Evolutionary conservation across 2,329 filamentous ascomycete genomes (phyloP).

Genomic region (Neofusicoccum ribis): DNA sequence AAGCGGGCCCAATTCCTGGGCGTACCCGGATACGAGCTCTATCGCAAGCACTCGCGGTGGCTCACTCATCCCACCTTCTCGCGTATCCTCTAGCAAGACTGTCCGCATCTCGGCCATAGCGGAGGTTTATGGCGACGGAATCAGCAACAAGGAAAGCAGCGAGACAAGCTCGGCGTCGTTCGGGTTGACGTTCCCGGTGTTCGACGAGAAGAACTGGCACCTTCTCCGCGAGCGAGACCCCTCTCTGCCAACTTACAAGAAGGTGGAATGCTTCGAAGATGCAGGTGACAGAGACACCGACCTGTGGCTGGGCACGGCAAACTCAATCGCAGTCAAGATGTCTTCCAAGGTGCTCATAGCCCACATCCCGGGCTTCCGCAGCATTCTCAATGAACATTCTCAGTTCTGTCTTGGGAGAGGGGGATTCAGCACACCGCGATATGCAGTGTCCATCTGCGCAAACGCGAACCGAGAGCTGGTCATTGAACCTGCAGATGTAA

Average conservation of each 20-base stretch:
- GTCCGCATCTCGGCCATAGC: no score
- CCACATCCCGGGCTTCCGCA: not conserved
- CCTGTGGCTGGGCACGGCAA: not conserved
- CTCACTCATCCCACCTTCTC: not conserved
- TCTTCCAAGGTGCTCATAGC: not conserved
- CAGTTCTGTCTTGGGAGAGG: not conserved
- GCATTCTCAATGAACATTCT: not conserved
- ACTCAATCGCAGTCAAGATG: not conserved
- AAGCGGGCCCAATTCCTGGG: no score
- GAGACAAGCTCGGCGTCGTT: not conserved
- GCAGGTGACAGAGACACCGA: not conserved
- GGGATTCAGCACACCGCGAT: not conserved
- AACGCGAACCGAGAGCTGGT: not conserved
- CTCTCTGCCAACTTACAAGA: not conserved
- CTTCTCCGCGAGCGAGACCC: not conserved
- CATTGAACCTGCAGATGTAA: not conserved
- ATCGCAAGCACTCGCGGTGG: not conserved
- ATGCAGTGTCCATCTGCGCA: not conserved
- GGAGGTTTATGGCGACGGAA: not conserved
- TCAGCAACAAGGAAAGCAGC: not conserved
- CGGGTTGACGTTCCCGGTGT: not conserved
- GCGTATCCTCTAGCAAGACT: no score
- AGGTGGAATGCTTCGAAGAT: not conserved
- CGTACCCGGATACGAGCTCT: not conserved
- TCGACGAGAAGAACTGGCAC: not conserved